Conservation (phyloP, 1,284 basidiomycete species). For the Irpex lacteus region DNA sequence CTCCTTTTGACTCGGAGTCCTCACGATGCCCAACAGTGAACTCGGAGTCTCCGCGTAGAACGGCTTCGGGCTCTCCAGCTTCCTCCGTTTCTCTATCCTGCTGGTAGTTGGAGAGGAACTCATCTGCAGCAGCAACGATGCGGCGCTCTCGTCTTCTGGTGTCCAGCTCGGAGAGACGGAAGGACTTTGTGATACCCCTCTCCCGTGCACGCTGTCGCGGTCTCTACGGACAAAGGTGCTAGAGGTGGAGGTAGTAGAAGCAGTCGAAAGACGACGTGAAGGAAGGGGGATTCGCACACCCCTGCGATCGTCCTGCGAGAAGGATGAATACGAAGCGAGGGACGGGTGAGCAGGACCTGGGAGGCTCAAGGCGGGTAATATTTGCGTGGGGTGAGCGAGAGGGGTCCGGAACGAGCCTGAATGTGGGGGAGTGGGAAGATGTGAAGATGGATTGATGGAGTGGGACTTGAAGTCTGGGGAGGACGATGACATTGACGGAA, state of each 20-base stretch:
- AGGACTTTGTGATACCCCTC: slow-evolving; percentile 14
- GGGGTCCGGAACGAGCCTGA: slow-evolving; percentile 34
- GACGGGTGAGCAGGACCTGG: slow-evolving; percentile 31
- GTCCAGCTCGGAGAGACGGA: slow-evolving; percentile 43
- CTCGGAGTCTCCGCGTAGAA: slow-evolving; percentile 18
- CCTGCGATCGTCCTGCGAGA: not conserved
- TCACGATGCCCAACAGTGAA: slow-evolving; percentile 16
- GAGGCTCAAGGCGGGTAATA: slow-evolving; percentile 35
- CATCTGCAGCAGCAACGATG: slow-evolving; percentile 64
- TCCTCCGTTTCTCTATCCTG: not conserved
- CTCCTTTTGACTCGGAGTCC: not conserved
- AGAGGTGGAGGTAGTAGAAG: not conserved
- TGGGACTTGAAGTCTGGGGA: slow-evolving; percentile 8
- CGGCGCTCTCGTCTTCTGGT: slow-evolving; percentile 68
- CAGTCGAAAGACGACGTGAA: slow-evolving; percentile 10
- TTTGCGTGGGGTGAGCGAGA: slow-evolving; percentile 15
- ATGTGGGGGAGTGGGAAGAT: slow-evolving; percentile 46
- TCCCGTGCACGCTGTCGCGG: not conserved
- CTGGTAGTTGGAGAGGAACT: slow-evolving; percentile 30
- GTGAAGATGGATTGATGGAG: slow-evolving; percentile 17
- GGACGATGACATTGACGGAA: slow-evolving; percentile 23
- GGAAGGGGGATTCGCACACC: slow-evolving; percentile 8
- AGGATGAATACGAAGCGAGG: not conserved
- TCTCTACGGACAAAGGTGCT: not conserved
- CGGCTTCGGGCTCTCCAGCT: not conserved